These are phyloP conservation scores for Brachypodium distachyon DNA, from an alignment of 202 grass and related monocot species.

Conservation along the genomic window DNA sequence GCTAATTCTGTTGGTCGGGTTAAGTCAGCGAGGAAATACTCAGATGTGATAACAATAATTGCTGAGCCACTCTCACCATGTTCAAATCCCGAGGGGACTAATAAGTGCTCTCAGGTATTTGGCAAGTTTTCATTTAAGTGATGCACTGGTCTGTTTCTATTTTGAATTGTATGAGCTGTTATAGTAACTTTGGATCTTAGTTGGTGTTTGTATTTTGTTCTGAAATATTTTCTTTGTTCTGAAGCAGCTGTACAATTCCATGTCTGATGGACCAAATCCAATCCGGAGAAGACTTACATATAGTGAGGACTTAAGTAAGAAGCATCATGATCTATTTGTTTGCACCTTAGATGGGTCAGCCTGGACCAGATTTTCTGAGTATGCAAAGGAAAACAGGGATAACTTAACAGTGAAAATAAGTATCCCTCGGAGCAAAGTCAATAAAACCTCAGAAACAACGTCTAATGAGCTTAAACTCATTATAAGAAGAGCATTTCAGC, in stretches of 20 bases:
- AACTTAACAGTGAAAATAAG: background rate
- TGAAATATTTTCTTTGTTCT: too few relatives aligned
- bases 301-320: too few relatives aligned
- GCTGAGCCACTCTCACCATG: constrained; percentile 17
- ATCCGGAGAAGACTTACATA: too few relatives aligned
- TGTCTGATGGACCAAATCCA: too few relatives aligned
- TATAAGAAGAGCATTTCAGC: background rate
- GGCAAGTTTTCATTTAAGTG: background rate
- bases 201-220: too few relatives aligned
- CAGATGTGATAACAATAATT: constrained; percentile 18
- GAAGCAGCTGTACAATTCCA: too few relatives aligned
- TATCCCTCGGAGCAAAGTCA: background rate
- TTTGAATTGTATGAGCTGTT: background rate
- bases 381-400: too few relatives aligned
- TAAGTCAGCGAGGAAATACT: constrained; percentile 13
- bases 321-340: too few relatives aligned
- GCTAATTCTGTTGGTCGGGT: constrained; percentile 13
- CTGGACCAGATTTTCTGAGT: too few relatives aligned
- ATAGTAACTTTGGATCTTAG: background rate
- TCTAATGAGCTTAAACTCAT: background rate
- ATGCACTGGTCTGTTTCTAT: background rate
- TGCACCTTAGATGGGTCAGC: too few relatives aligned
- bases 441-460: background rate
- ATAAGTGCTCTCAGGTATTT: constrained; percentile 32
- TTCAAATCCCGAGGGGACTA: constrained; percentile 15